Conservation (phyloP, 148 eudicot genomes). For the Chenopodium berlandieri region DNA sequence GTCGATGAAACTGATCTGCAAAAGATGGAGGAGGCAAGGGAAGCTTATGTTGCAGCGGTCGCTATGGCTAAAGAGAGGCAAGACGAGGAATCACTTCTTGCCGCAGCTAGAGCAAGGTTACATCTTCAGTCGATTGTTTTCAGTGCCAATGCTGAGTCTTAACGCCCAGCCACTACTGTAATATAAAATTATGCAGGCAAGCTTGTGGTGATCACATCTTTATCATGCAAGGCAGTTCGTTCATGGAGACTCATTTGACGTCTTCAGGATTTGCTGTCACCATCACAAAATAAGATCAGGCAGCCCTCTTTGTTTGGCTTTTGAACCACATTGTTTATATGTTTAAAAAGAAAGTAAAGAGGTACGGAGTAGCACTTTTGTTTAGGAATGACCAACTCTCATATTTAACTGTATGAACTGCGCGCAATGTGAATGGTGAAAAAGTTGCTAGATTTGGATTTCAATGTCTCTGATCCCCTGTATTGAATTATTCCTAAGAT, state of each 20-base stretch:
- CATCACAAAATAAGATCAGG: conserved; percentile 3
- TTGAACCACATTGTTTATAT: conserved; percentile 6
- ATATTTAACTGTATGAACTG: background rate
- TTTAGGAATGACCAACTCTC: background rate
- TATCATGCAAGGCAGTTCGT: conserved; percentile 16
- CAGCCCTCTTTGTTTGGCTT: background rate
- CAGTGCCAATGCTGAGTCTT: conserved; percentile 19
- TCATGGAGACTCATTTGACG: background rate
- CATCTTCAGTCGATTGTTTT: conserved; percentile 64
- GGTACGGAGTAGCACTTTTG: background rate
- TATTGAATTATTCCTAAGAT: background rate
- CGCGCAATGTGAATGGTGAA: conserved; percentile 1
- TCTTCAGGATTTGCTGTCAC: background rate
- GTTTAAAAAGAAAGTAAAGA: background rate
- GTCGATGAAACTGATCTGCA: conserved; percentile 51
- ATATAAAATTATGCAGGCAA: conserved; percentile 16
- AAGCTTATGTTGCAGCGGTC: conserved; percentile 66
- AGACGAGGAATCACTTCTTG: conserved; percentile 76
- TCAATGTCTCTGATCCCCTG: too few species aligned
- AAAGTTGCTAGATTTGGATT: background rate
- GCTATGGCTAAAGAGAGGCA: conserved; percentile 66
- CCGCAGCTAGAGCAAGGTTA: conserved; percentile 58
- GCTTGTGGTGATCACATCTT: conserved; percentile 36
- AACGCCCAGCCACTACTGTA: conserved; percentile 20
- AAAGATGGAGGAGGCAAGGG: conserved; percentile 67